A percentile compares a stretch with the other conserved stretches of the same genome.
Evolutionary conservation across 148 eudicot species (phyloP).

Genomic region (Fallopia convolvulus): DNA sequence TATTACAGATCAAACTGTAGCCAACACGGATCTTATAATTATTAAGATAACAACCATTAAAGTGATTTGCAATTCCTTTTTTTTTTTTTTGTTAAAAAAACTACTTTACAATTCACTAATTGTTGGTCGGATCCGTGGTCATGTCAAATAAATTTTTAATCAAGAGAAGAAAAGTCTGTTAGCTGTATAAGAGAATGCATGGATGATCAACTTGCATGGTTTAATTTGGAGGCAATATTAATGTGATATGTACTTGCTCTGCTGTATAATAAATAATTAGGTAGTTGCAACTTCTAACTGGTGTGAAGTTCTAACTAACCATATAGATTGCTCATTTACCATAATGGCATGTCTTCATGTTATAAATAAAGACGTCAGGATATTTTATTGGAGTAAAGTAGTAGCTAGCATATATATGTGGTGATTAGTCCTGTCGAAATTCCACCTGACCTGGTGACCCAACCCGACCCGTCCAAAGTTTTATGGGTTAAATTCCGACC

Average conservation of each 20-base stretch:
- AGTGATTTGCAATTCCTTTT: too few species aligned
- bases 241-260: neutral
- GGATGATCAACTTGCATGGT: neutral
- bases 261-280: neutral
- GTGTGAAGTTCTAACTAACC: neutral
- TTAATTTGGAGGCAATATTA: neutral
- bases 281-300: slow-evolving; percentile 10
- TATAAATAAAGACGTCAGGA: neutral
- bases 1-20: too few species aligned
- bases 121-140: neutral
- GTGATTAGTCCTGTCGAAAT: too few species aligned
- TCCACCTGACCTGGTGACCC: too few species aligned
- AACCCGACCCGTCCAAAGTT: too few species aligned
- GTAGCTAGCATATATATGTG: too few species aligned
- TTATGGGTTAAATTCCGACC: too few species aligned
- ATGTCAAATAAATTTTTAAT: neutral
- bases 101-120: neutral
- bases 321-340: neutral
- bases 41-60: too few species aligned
- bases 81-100: too few species aligned
- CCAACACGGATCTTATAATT: too few species aligned
- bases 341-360: neutral
- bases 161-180: neutral
- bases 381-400: too few species aligned
- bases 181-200: neutral